Percentiles rank a stretch among this genome's conserved stretches.
These are phyloP conservation scores for Hymenoscyphus salicellus DNA, from an alignment of 2,329 filamentous ascomycete genomes.

Conservation along the genomic window DNA sequence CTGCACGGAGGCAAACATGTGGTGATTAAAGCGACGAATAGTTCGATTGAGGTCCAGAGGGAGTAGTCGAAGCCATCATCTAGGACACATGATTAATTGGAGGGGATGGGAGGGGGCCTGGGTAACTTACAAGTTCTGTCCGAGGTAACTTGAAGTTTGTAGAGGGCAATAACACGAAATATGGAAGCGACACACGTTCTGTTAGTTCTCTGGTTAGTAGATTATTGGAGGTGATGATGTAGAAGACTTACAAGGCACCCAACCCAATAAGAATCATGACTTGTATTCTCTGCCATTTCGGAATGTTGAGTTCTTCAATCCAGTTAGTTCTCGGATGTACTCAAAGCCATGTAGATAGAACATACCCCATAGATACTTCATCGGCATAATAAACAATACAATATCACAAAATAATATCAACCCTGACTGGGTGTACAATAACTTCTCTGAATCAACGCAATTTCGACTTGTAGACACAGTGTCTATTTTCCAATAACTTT, in stretches of 20 bases:
- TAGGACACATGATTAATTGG: not conserved
- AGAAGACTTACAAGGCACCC: constrained; percentile 4
- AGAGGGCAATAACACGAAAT: not conserved
- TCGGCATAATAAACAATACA: constrained; percentile 3
- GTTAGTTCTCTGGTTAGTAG: not conserved
- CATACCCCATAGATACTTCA: constrained; percentile 13
- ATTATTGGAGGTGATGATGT: not conserved
- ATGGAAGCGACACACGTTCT: constrained; percentile 9
- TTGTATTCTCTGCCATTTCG: constrained; percentile 6
- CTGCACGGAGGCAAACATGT: constrained; percentile 10
- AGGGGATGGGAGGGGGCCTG: not conserved
- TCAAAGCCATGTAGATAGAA: not conserved
- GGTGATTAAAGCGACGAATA: constrained; percentile 5
- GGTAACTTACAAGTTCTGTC: constrained; percentile 3
- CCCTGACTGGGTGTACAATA: constrained; percentile 3
- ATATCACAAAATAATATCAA: constrained; percentile 6
- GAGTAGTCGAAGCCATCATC: constrained; percentile 11
- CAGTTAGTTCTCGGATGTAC: not conserved
- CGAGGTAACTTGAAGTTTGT: not conserved
- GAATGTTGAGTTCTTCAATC: constrained; percentile 5
- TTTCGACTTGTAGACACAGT: not conserved
- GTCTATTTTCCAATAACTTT: not conserved
- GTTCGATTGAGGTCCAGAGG: constrained; percentile 10
- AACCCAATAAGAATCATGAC: constrained; percentile 8
- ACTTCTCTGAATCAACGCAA: not conserved